Evolutionary conservation across 352 stramenopile species (phyloP), one percentile per base, ranked within the genome.

Genomic region (Phytophthora macrochlamydospora): DNA sequence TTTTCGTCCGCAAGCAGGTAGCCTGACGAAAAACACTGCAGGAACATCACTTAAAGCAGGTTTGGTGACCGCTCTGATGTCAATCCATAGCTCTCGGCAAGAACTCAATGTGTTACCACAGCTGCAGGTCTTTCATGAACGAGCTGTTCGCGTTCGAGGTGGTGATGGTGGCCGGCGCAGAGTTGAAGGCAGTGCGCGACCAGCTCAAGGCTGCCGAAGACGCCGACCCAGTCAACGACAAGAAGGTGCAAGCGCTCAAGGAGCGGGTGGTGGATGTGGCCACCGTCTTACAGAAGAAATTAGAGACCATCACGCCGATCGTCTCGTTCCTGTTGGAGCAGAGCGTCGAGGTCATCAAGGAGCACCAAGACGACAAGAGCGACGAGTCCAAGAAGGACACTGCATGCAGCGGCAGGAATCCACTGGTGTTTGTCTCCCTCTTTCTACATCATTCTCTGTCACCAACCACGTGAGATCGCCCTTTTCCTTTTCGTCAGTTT

Each of bases 141-240:
- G 81, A 90, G 56, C 52, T 90, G 24, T 90, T 90, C 59, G 69
- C 73, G 30, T 90, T 84, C 48, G 81, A 90, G 60, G 81, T 90
- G 33, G 81, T 90, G 58, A 54, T 90, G 46, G 79, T 88, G 11
- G 81, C 81, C 0, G 81, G 81, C 40, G 79, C 77, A 7, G 81
- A 90, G 63, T 75, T 90, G 46, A 90, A 90, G 52, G 73, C 75
- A 9, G 73, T 88, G 51, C 79, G 78, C 40, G 76, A 88, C 54
- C 79, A 88, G 61, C 68, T 90, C 7, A 49, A 74, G 63, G 63
- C 56, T 8, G 79, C 78, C 1, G 69, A 87, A 50, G 64, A 81
- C 2, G 64, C 78, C 32, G 65, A 62, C 6, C 59, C 68, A 4
- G 72, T 76, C 37, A 87, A 89, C 48, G 62, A 52, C 29, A 73